These are phyloP conservation scores for Tetrapisispora arboricola DNA, from an alignment of 805 yeast genomes.

Conservation along the genomic window DNA sequence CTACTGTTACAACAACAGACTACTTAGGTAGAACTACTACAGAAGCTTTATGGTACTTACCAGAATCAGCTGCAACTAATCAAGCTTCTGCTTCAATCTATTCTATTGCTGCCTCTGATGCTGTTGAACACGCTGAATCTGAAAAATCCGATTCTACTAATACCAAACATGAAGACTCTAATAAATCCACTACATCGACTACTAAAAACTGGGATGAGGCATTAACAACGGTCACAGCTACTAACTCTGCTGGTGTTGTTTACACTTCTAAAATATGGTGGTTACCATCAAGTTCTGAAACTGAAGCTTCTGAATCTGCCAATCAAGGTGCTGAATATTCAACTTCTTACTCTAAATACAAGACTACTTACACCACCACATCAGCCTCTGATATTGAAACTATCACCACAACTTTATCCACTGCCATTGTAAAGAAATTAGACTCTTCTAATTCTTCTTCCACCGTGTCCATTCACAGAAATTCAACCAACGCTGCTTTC, in stretches of 20 bases:
- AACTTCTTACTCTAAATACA: conserved; percentile 1
- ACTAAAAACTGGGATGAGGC: conserved; percentile 4
- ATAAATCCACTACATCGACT: neutral
- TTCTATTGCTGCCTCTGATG: neutral
- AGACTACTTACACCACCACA: conserved; percentile 2
- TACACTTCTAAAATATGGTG: conserved; percentile 26
- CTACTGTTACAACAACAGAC: conserved; percentile 16
- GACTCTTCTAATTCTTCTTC: neutral
- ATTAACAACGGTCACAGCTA: conserved; percentile 7
- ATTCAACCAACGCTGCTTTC: conserved; percentile 12
- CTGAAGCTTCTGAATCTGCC: neutral
- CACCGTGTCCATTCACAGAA: conserved; percentile 5
- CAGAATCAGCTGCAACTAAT: conserved; percentile 4
- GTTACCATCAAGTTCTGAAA: conserved; percentile 16
- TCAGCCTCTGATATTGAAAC: conserved; percentile 1
- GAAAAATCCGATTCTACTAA: neutral
- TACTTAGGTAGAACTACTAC: conserved; percentile 13
- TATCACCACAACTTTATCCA: conserved; percentile 1
- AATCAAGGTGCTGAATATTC: neutral
- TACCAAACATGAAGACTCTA: neutral
- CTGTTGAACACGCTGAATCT: neutral
- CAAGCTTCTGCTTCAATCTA: neutral
- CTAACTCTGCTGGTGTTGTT: conserved; percentile 15
- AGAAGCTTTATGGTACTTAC: conserved; percentile 13
- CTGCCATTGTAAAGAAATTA: neutral